A percentile compares a stretch with the other conserved stretches of the same genome.
Conservation (phyloP, 345 rosid species). For the Syzygium aqueum region DNA sequence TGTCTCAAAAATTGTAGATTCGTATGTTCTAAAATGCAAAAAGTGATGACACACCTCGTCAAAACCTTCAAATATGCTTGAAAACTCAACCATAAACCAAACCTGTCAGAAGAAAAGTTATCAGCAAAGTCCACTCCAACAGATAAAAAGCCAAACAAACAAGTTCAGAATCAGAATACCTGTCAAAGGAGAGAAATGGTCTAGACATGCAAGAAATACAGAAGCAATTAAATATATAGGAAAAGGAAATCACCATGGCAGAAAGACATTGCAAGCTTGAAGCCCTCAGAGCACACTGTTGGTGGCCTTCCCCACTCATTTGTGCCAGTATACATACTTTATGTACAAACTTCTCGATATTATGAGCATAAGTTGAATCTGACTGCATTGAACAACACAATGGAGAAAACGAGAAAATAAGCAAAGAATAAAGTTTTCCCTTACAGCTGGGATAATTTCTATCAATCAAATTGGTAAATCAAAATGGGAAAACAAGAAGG, state of each 20-base stretch:
- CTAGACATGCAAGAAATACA: not conserved
- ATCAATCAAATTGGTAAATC: not conserved
- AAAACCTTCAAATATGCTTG: constrained; percentile 59
- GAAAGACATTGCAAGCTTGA: constrained; percentile 88
- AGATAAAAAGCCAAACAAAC: not conserved
- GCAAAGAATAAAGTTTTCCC: not conserved
- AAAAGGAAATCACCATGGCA: constrained; percentile 55
- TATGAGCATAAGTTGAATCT: constrained; percentile 72
- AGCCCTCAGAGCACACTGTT: constrained; percentile 44
- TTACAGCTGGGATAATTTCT: not conserved
- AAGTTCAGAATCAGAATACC: not conserved
- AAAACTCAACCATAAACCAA: constrained; percentile 87
- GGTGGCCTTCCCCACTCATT: constrained; percentile 41
- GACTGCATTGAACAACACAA: constrained; percentile 28
- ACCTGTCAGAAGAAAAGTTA: constrained; percentile 38
- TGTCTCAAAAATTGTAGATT: not conserved
- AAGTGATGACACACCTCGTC: constrained; percentile 51
- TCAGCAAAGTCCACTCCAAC: not conserved
- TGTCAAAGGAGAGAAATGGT: not conserved
- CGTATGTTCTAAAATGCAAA: not conserved
- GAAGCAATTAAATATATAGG: not conserved
- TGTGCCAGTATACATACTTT: constrained; percentile 64
- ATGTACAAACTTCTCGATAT: constrained; percentile 58
- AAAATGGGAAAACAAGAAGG: not conserved
- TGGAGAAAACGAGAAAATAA: not conserved